A percentile compares a stretch with the other conserved stretches of the same genome.
Evolutionary conservation across 179 eudicot genomes (phyloP).

Genomic region (Beta corolliflora): DNA sequence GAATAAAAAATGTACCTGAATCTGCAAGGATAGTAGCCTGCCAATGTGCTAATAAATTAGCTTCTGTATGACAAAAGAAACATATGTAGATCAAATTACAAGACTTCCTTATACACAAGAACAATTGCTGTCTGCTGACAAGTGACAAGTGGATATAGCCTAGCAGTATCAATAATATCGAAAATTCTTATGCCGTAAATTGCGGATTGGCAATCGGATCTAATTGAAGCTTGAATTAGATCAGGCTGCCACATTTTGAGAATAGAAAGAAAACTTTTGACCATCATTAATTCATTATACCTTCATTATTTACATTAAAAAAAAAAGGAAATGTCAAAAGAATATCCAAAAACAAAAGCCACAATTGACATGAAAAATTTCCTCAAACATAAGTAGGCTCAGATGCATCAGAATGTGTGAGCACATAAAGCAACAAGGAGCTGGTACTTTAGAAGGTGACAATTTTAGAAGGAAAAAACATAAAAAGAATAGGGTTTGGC

Average conservation of each 20-base stretch:
- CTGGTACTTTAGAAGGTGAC: neutral
- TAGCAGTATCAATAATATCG: no score
- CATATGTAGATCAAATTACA: no score
- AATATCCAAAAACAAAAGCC: neutral
- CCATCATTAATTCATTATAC: neutral
- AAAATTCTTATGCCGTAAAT: no score
- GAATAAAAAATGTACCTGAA: no score
- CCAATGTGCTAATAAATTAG: no score
- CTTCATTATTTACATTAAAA: neutral
- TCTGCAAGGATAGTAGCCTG: no score
- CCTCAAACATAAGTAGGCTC: neutral
- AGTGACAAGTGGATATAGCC: no score
- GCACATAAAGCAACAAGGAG: neutral
- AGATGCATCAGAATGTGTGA: neutral
- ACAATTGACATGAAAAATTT: neutral
- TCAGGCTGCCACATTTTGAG: neutral
- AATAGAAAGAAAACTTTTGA: neutral
- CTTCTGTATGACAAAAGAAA: no score
- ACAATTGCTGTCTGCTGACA: no score
- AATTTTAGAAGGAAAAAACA: neutral
- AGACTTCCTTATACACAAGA: no score
- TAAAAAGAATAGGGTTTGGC: neutral
- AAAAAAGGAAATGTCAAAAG: neutral
- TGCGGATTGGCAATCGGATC: no score
- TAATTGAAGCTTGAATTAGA: no score